These are phyloP conservation scores for Parietaria judaica DNA, from an alignment of 306 rosid species.

Conservation along the genomic window DNA sequence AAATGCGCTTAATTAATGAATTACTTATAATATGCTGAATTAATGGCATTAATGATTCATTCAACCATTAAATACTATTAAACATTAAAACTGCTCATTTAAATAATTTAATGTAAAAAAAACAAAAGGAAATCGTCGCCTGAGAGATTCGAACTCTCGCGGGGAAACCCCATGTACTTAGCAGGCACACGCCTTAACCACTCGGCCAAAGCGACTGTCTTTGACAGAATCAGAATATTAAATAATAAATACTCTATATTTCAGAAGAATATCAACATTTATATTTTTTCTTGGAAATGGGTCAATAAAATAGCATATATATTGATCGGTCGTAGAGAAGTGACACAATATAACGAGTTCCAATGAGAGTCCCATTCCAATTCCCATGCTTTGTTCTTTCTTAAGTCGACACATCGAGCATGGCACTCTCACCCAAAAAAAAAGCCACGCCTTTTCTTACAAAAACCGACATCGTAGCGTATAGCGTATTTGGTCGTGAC, in stretches of 20 bases:
- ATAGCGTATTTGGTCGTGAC: no score
- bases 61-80: no score
- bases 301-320: neutral
- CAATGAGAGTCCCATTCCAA: neutral
- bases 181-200: conserved; percentile 96
- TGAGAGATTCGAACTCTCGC: conserved; percentile 86
- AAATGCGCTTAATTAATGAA: no score
- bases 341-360: neutral
- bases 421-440: no score
- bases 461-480: no score
- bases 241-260: neutral
- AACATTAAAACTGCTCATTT: no score
- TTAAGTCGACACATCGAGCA: no score
- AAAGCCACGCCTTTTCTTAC: no score
- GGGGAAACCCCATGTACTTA: conserved; percentile 85
- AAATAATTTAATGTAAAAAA: neutral
- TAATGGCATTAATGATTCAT: no score
- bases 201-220: conserved; percentile 73
- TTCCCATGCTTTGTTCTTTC: neutral
- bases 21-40: no score
- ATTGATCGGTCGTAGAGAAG: neutral
- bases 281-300: no score
- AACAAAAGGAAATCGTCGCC: conserved; percentile 32
- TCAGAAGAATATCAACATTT: no score
- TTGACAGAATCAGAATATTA: neutral